Base-by-base conservation (phyloP, 2,329 filamentous ascomycete genomes). In the Monosporascus sp. region DNA sequence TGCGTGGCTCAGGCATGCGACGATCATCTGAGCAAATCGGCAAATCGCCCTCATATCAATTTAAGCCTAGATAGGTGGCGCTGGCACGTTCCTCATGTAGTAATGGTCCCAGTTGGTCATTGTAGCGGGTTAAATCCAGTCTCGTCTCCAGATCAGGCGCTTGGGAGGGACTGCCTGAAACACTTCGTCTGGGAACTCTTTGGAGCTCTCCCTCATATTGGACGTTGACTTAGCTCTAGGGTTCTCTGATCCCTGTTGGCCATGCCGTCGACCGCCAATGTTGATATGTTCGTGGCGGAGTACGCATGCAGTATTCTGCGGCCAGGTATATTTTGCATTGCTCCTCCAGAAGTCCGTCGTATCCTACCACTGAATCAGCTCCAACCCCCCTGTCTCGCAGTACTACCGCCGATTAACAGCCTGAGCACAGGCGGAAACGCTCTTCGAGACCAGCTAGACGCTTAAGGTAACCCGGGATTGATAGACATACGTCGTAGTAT, bases 301-400 rank as follows among this genome's bases (percentile, higher is more conserved):
- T n/a, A 31, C 27, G 27, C 56, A 59, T 64, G 61, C 60, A 59
- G 54, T 60, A 51, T 52, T 65, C 60, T 55, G 60, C 54, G 56
- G 61, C 54, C 49, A 58, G 57, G 57, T 49, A 57, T 53, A 52
- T 48, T 51, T 49, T 51, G 50, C 56, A 54, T 46, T 51, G 50
- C 52, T 45, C 8, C 8, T 55, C 54, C 61, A 59, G 63, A 64
- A 63, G 56, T 66, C 62, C 60, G 61, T 59, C 36, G 49, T 44
- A 52, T 56, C 52, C 52, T 51, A 56, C 51, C 43, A 54, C 20
- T 48, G 7, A 26, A 44, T 14, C 27, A 45, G 31, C 49, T 17
- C 27, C 31, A 16, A 24, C 38, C 36, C n/a, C 49, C 6, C 7
- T 34, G 34, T n/a, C 16, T 11, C 43, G 11, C 17, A 26, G 43